Percentiles rank a stretch among this genome's conserved stretches.
phyloP scores from a whole-genome alignment of 208 protist genomes.

The Crithidia fasciculata region DNA sequence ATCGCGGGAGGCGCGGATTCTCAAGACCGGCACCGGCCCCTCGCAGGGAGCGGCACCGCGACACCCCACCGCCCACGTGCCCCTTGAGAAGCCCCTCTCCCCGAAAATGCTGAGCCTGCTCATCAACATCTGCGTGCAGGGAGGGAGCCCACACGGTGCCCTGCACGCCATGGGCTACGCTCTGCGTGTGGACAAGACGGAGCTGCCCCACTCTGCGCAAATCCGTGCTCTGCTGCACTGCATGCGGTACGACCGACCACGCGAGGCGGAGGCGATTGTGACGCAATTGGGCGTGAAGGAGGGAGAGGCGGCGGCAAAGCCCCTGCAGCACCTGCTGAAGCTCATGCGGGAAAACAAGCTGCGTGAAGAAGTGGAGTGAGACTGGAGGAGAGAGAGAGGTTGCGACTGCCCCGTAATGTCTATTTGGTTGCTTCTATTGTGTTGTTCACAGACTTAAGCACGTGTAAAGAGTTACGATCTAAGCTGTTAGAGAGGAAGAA shows the following conservation, averaged over 20 bases:
- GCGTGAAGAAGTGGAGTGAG: not conserved
- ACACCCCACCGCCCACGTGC: constrained; percentile 25
- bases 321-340: constrained; percentile 58
- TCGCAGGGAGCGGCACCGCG: constrained; percentile 45
- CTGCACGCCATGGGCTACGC: constrained; percentile 73
- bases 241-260: constrained; percentile 70
- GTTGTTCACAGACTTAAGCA: too few species aligned
- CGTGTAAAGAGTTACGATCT: too few species aligned
- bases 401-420: not conserved
- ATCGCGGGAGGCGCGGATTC: constrained; percentile 49
- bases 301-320: constrained; percentile 39
- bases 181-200: constrained; percentile 60
- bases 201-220: constrained; percentile 63
- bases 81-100: constrained; percentile 42
- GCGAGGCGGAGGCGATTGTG: constrained; percentile 80
- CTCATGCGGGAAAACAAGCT: constrained; percentile 30
- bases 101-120: constrained; percentile 66
- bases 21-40: constrained; percentile 60
- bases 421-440: too few species aligned
- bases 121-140: constrained; percentile 81
- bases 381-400: not conserved
- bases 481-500: too few species aligned
- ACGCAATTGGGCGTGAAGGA: constrained; percentile 40
- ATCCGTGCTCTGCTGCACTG: constrained; percentile 81
- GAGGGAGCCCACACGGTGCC: constrained; percentile 70